Conservation (phyloP, 2,329 filamentous ascomycete genomes). For the Septoria petroselini region DNA sequence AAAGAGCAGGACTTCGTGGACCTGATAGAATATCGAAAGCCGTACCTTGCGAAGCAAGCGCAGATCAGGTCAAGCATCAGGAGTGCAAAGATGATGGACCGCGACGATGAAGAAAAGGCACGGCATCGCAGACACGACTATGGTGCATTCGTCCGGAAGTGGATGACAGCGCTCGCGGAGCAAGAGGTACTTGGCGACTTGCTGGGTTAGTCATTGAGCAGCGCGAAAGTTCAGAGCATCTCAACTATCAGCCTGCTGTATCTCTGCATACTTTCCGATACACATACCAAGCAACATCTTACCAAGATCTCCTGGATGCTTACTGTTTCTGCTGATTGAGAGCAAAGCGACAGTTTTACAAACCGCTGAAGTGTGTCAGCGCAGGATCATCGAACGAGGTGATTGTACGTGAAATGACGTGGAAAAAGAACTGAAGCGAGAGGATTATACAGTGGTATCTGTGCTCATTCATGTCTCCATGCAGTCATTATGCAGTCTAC, state of each 20-base stretch:
- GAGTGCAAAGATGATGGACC: constrained; percentile 35
- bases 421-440: no score
- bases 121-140: constrained; percentile 63
- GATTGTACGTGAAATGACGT: no score
- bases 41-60: constrained; percentile 44
- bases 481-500: not conserved
- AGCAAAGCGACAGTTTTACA: no score
- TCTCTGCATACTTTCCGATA: no score
- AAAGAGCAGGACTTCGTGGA: constrained; percentile 28
- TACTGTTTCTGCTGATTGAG: no score
- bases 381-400: no score
- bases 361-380: no score
- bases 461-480: not conserved
- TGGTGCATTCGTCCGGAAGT: constrained; percentile 58
- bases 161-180: constrained; percentile 66
- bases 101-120: constrained; percentile 54
- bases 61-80: constrained; percentile 10
- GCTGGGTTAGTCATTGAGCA: constrained; percentile 16
- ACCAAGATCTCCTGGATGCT: no score
- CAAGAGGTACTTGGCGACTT: constrained; percentile 56
- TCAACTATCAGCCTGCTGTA: no score
- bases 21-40: constrained; percentile 41
- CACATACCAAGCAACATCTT: no score
- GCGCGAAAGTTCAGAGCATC: no score
- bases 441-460: not conserved